Base-by-base conservation (phyloP, 2,329 filamentous ascomycete species). In the Tolypocladium guangdongense region DNA sequence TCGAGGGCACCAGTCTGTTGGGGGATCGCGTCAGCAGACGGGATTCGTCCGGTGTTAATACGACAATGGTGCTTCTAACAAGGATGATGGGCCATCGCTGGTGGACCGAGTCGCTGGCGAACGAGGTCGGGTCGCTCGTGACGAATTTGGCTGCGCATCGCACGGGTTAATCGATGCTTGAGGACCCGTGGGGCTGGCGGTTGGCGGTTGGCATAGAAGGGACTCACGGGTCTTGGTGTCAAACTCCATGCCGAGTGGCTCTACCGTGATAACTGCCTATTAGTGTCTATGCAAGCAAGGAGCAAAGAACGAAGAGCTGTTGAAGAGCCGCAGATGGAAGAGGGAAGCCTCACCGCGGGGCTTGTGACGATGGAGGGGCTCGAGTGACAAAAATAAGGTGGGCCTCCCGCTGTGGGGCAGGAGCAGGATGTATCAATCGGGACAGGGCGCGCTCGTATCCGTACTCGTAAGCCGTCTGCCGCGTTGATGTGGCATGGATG, bases 21-120 rank as follows among this genome's bases (percentile, higher is more conserved):
- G 22, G 5, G 18, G 4, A 3, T 12, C 0, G 3, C n/a, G 16
- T 56, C 14, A 52, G 18, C 2, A 39, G 18, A 38, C 12, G 7
- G 7, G 37, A 3, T 3, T 20, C 2, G 11, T 36, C n/a, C 16
- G 8, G n/a, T 1, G 12, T 3, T 33, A 5, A 22, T 5, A 10
- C 14, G 4, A 20, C 16, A 4, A 7, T n/a, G 18, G 37, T 24
- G n/a, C 18, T 48, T 66, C 80, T 67, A 63, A 95, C 90, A 62
- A 99, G 74, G 66, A 99, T 99, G 54, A 96, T 78, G 18, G 93
- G 93, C 93, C 92, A 99, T 68, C 93, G 80, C 60, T 90, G 86
- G 64, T 86, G 80, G 36, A 89, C 92, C 10, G 93, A 96, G 56
- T 84, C 77, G 69, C 84, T 90, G 51, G 88, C 93, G 67, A 97